Evolutionary conservation across 164 flowering plant species (phyloP).

Genomic region (Kalanchoe fedtschenkoi): DNA sequence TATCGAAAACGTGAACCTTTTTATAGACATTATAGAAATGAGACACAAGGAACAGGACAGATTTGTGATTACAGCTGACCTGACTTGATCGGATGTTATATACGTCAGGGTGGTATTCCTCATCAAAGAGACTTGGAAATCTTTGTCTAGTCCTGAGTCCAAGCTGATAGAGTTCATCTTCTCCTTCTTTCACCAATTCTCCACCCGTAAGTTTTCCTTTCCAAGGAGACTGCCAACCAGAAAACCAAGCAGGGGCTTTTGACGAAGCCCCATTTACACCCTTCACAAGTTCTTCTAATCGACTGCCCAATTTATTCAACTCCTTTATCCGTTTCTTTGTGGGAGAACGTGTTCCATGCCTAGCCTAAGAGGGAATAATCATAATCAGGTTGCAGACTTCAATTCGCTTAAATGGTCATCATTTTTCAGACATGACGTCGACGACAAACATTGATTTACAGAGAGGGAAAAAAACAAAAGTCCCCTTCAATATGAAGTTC

Average conservation of each 20-base stretch:
- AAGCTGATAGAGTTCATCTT: conserved; percentile 73
- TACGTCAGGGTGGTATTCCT: conserved; percentile 82
- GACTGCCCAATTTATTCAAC: conserved; percentile 45
- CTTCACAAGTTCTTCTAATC: conserved; percentile 38
- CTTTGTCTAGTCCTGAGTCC: conserved; percentile 55
- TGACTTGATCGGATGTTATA: conserved; percentile 68
- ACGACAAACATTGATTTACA: background rate
- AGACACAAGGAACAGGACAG: background rate
- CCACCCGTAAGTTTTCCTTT: conserved; percentile 75
- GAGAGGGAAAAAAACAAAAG: background rate
- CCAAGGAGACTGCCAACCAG: conserved; percentile 91
- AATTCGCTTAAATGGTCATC: background rate
- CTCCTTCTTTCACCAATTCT: conserved; percentile 63
- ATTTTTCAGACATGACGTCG: background rate
- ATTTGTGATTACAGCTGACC: conserved; percentile 25
- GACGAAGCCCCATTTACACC: conserved; percentile 36
- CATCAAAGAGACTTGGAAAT: conserved; percentile 49
- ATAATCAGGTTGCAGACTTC: background rate
- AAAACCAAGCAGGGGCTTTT: conserved; percentile 64
- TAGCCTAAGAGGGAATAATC: conserved; percentile 35
- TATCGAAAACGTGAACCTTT: background rate
- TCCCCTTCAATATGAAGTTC: background rate
- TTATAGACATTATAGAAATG: background rate
- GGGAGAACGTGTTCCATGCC: conserved; percentile 96
- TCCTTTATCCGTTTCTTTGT: conserved; percentile 74